phyloP scores from a whole-genome alignment of 2,329 filamentous ascomycete species.

The Graphilbum fragrans region DNA sequence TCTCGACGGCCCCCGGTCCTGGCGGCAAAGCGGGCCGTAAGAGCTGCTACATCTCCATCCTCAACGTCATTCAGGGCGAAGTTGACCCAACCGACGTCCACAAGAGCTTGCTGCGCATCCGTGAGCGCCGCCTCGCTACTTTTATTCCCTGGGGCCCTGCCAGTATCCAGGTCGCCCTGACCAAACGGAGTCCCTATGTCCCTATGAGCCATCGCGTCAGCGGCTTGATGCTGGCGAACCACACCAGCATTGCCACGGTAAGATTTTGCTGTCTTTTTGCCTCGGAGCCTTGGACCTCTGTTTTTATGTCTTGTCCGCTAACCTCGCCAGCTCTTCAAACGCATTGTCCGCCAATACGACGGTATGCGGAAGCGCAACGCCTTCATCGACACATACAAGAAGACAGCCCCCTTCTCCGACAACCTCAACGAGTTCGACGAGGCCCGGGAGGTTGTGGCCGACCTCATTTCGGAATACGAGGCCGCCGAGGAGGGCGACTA shows the following conservation, averaged over 20 bases:
- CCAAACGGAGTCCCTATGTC: slow-evolving; percentile 92
- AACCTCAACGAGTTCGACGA: slow-evolving; percentile 93
- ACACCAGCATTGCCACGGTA: slow-evolving; percentile 89
- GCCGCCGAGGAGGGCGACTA: slow-evolving; percentile 88
- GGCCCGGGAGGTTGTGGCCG: slow-evolving; percentile 78
- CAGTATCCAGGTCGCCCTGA: slow-evolving; percentile 92
- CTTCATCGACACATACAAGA: slow-evolving; percentile 93
- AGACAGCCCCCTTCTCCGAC: slow-evolving; percentile 84
- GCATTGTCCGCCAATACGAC: slow-evolving; percentile 86
- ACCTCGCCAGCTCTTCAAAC: slow-evolving; percentile 62
- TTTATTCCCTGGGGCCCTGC: slow-evolving; percentile 99
- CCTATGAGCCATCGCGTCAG: slow-evolving; percentile 90
- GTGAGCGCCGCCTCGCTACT: slow-evolving; percentile 82
- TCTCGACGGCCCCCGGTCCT: slow-evolving; percentile 73
- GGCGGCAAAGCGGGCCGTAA: slow-evolving; percentile 46
- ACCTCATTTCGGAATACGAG: slow-evolving; percentile 90
- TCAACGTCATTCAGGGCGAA: slow-evolving; percentile 98
- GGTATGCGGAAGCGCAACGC: slow-evolving; percentile 92
- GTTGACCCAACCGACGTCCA: slow-evolving; percentile 97
- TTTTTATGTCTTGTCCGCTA: background rate
- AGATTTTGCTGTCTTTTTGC: slow-evolving; percentile 1
- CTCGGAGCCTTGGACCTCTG: background rate
- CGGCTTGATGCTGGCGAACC: slow-evolving; percentile 94
- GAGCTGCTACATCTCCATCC: slow-evolving; percentile 97
- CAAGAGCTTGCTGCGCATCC: slow-evolving; percentile 92